phyloP scores from a whole-genome alignment of 2,329 filamentous ascomycete genomes.

The Coniella lustricola region DNA sequence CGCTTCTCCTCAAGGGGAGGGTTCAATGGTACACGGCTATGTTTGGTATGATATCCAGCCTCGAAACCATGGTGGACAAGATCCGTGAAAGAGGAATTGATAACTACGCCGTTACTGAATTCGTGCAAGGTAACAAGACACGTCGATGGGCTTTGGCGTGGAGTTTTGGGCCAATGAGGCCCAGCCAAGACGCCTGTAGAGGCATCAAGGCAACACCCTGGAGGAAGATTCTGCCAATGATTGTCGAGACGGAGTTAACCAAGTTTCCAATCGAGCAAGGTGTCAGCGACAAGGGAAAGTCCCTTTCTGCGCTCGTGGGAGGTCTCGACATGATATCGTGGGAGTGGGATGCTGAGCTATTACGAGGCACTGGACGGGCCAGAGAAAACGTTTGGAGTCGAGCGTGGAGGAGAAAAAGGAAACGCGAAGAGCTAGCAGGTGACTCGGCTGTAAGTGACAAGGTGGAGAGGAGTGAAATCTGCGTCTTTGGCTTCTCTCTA shows the following conservation, averaged over 20 bases:
- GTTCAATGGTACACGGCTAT: constrained; percentile 89
- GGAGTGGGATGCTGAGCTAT: constrained; percentile 49
- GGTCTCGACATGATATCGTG: constrained; percentile 54
- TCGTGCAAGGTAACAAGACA: constrained; percentile 72
- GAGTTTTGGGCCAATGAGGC: constrained; percentile 68
- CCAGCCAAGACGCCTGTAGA: constrained; percentile 41
- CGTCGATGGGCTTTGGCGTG: constrained; percentile 82
- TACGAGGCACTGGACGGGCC: constrained; percentile 55
- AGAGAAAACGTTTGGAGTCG: constrained; percentile 73
- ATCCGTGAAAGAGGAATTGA: constrained; percentile 50
- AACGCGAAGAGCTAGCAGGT: constrained; percentile 26
- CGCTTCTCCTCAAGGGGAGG: constrained; percentile 32
- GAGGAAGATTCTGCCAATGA: constrained; percentile 37
- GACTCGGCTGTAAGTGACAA: constrained; percentile 4
- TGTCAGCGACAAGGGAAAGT: constrained; percentile 29
- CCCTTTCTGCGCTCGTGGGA: constrained; percentile 39
- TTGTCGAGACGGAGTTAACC: constrained; percentile 33
- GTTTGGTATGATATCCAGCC: constrained; percentile 72
- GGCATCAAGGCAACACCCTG: constrained; percentile 33
- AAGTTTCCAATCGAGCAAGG: constrained; percentile 40
- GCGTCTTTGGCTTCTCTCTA: constrained; percentile 53
- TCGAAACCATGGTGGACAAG: constrained; percentile 54
- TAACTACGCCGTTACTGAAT: constrained; percentile 78
- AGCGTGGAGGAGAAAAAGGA: constrained; percentile 58
- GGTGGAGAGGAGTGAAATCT: constrained; percentile 26